Base-by-base conservation (phyloP, 2,329 filamentous ascomycete genomes). In the Stagonosporopsis chrysanthemi region DNA sequence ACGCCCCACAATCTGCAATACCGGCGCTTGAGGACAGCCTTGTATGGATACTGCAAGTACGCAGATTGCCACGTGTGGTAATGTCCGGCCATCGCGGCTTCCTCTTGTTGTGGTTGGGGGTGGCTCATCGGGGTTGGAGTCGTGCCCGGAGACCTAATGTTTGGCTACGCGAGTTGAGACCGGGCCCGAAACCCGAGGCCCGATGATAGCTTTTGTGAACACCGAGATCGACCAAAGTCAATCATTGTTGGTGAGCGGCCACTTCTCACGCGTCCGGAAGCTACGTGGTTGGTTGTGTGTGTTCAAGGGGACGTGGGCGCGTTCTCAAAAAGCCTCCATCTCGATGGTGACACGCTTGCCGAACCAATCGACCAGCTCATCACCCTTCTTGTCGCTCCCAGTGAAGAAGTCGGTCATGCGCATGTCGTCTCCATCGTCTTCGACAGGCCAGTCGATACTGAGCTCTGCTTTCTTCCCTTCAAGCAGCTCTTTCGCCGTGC, bases 401-500 rank as follows among this genome's bases (percentile, higher is more conserved):
- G 80, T 61, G 50, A 96, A 91, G 74, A 90, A 97, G 62, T 94
- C 88, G 1, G 90, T 94, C 70, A 97, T 74, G 53, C 86, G 86
- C 71, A 82, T 79, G 55, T 87, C 86, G 64, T 82, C 85, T 24
- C 86, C 85, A 51, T 89, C 86, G 31, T 91, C 88, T 19, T 92
- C 89, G 5, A 88, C 86, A 12, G 92, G 91, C 94, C 94, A 98
- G 42, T 96, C 92, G 0, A 96, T 89, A 72, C 84, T 88, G 50
- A 90, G 83, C 4, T 85, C 86, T 23, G 81, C 81, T 8, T 81
- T 83, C 74, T 90, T 92, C n/a, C 82, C 80, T 65, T 97, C 93
- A 4, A 99, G 80, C 86, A 98, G 85, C 70, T 98, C 93, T 79
- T 96, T 97, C 2, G 90, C 90, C 0, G 95, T 98, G 0, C 90